Evolutionary conservation across 768 basidiomycete genomes (phyloP), one percentile per base, ranked within the genome.

Genomic region (Suillus ampliporus): DNA sequence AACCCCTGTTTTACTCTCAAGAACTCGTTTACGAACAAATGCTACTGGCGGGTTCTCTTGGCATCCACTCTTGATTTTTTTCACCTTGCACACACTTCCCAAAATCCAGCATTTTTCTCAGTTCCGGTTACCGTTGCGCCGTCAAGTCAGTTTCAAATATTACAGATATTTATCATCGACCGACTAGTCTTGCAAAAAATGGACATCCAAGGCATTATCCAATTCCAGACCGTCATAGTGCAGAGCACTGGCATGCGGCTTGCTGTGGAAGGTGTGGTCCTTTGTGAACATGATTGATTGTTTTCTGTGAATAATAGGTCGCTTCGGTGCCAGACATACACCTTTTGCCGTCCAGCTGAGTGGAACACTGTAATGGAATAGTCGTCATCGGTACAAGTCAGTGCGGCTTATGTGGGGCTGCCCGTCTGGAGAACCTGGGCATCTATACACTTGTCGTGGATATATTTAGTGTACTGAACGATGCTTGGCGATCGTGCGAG

Each of bases 401-500:
- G 48, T 66, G 62, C 7, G 71, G 71, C n/a, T 34, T 72, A 51
- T 60, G 61, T 35, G 66, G 70, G 11, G 65, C 69, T 2, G 68
- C 66, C 10, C 65, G 68, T 58, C 63, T 70, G 60, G 84, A 86
- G 69, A 75, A 75, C 4, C 74, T 88, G 9, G 84, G 77, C 43
- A 72, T 88, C 13, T 68, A 76, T 14, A 74, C 78, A 10, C 75
- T 90, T 9, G 74, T 92, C 15, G 77, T 93, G 52, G 92, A 94
- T 71, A 86, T 82, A 72, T 82, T 87, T 57, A 62, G 70, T 13
- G 74, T 83, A 21, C 80, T 90, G 28, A 89, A 90, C 0, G 83
- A 90, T 68, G 84, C 83, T 56, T 90, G 89, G 89, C 77, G 89
- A n/a, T n/a, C n/a, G n/a, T n/a, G n/a, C n/a, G n/a, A n/a, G n/a